Percentiles rank a stretch among this genome's conserved stretches.
phyloP scores from a whole-genome alignment of 176 grass and related monocot species.

The Ensete ventricosum region DNA sequence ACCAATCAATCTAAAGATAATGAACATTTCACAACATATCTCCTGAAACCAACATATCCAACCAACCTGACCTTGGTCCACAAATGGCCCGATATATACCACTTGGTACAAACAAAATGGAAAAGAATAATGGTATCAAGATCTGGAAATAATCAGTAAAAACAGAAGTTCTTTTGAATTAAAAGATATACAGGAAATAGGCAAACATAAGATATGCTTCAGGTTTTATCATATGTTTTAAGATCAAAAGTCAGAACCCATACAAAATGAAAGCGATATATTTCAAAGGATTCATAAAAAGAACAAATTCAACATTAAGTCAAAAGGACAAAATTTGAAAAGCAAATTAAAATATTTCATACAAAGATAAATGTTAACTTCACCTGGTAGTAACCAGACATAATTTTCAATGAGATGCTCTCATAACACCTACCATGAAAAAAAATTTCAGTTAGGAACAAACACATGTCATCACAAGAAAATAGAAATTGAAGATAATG shows the following conservation, averaged over 20 bases:
- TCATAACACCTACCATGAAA: constrained; percentile 69
- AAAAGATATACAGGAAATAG: not conserved
- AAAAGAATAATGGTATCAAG: no score
- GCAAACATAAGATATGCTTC: not conserved
- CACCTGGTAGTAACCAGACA: constrained; percentile 94
- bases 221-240: not conserved
- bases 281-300: no score
- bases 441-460: constrained; percentile 4
- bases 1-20: no score
- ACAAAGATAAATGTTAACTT: not conserved
- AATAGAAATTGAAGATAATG: constrained; percentile 10
- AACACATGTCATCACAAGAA: constrained; percentile 3
- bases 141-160: no score
- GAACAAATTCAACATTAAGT: not conserved
- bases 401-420: constrained; percentile 84
- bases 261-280: no score
- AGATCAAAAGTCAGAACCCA: no score
- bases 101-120: not conserved
- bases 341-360: not conserved
- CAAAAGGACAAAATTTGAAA: not conserved
- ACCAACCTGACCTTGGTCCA: no score
- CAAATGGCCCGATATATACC: not conserved
- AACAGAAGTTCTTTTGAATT: not conserved
- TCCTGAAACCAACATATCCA: no score
- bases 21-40: no score